A percentile compares a stretch with the other conserved stretches of the same genome.
These are phyloP conservation scores for Apiotrichum laibachii DNA, from an alignment of 1,284 basidiomycete species.

Conservation along the genomic window DNA sequence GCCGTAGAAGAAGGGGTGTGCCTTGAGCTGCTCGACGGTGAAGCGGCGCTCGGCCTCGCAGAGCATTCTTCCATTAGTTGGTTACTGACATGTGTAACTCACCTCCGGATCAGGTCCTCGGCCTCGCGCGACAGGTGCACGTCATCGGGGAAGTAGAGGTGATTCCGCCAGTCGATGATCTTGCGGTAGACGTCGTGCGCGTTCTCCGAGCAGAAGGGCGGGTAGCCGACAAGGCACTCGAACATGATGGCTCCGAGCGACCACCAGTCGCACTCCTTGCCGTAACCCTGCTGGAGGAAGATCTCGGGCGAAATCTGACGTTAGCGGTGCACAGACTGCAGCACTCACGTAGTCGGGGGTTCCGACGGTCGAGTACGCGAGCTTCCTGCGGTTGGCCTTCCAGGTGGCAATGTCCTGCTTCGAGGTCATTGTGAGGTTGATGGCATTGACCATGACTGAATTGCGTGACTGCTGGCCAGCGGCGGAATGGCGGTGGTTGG, in stretches of 20 bases:
- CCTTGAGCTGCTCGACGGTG: constrained; percentile 83
- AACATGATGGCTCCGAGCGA: constrained; percentile 97
- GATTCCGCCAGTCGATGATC: constrained; percentile 91
- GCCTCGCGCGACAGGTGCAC: constrained; percentile 90
- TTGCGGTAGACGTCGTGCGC: constrained; percentile 98
- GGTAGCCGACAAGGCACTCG: constrained; percentile 95
- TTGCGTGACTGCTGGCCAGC: constrained; percentile 60
- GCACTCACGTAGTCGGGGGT: constrained; percentile 80
- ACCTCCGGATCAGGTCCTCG: constrained; percentile 79
- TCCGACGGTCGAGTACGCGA: constrained; percentile 97
- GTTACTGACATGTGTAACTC: not conserved
- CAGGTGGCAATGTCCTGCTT: constrained; percentile 95
- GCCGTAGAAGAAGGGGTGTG: constrained; percentile 93
- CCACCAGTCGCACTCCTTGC: constrained; percentile 99
- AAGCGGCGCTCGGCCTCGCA: constrained; percentile 77
- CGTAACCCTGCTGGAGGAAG: constrained; percentile 95
- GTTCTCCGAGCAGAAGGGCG: constrained; percentile 96
- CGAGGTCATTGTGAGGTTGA: constrained; percentile 89
- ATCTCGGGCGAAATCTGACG: constrained; percentile 87
- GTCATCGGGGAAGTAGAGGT: constrained; percentile 92
- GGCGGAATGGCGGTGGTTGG: constrained; percentile 28
- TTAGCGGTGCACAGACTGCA: not conserved
- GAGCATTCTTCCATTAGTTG: constrained; percentile 59
- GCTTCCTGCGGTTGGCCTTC: constrained; percentile 96
- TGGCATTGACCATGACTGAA: constrained; percentile 91